Percentiles rank a stretch among this genome's conserved stretches.
These are phyloP conservation scores for Colletotrichum endophyticum DNA, from an alignment of 2,329 filamentous ascomycete species.

Conservation along the genomic window DNA sequence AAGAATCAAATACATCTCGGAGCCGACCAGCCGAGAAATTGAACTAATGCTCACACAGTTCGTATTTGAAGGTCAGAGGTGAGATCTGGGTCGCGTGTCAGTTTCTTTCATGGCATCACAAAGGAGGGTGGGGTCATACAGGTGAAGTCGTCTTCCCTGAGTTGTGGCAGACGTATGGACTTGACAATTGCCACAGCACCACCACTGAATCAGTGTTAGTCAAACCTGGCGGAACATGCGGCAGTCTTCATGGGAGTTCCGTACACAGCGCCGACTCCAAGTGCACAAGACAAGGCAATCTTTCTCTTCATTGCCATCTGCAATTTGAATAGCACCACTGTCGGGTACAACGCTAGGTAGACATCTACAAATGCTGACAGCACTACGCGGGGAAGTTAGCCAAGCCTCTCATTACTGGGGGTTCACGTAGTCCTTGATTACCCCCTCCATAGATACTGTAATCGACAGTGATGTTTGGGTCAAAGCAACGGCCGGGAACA, in stretches of 20 bases:
- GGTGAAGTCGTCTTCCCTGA: conserved; percentile 26
- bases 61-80: conserved; percentile 48
- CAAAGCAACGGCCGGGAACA: conserved; percentile 38
- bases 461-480: conserved; percentile 37
- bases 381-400: conserved; percentile 20
- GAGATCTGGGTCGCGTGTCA: conserved; percentile 24
- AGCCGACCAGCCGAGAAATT: neutral
- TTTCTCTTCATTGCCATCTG: conserved; percentile 46
- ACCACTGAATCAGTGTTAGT: neutral
- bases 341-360: conserved; percentile 46
- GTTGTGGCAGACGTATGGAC: conserved; percentile 36
- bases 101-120: too few species aligned
- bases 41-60: conserved; percentile 39
- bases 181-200: conserved; percentile 33
- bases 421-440: neutral
- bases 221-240: neutral
- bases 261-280: conserved; percentile 44
- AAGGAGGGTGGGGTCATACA: conserved; percentile 14
- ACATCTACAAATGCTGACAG: conserved; percentile 41
- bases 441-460: conserved; percentile 24
- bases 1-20: neutral
- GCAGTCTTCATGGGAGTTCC: neutral
- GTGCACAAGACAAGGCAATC: conserved; percentile 37
- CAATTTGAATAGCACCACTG: conserved; percentile 37
- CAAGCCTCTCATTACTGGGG: neutral